Conservation (phyloP, 345 rosid genomes). For the Citrus australasica region DNA sequence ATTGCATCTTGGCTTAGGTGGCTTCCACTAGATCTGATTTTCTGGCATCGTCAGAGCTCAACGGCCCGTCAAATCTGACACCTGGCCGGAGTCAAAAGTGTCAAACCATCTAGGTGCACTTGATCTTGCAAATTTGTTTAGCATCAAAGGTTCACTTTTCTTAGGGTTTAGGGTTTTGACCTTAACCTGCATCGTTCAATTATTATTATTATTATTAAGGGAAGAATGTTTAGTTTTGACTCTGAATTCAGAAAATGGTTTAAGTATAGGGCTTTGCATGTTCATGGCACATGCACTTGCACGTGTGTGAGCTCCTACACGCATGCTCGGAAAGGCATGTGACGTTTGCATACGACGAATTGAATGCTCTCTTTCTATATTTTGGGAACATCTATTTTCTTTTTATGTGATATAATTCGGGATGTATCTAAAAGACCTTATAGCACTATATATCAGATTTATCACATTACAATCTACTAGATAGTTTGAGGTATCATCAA, state of each 20-base stretch:
- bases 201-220: neutral
- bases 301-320: neutral
- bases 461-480: no score
- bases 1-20: constrained; percentile 4
- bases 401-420: neutral
- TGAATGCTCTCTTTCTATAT: neutral
- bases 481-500: no score
- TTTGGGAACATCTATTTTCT: neutral
- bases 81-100: constrained; percentile 6
- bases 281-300: neutral
- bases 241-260: neutral
- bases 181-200: neutral
- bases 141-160: constrained; percentile 21
- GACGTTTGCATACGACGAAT: neutral
- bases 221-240: neutral
- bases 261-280: neutral
- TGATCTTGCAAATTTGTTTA: neutral
- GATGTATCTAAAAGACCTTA: no score
- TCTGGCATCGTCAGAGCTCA: neutral
- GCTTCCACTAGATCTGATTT: constrained; percentile 21
- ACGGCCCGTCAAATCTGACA: constrained; percentile 18
- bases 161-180: constrained; percentile 21
- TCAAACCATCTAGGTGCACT: constrained; percentile 13
- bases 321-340: no score
- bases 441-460: no score